Base-by-base conservation (phyloP, 768 basidiomycete species). In the Suillus variegatus region DNA sequence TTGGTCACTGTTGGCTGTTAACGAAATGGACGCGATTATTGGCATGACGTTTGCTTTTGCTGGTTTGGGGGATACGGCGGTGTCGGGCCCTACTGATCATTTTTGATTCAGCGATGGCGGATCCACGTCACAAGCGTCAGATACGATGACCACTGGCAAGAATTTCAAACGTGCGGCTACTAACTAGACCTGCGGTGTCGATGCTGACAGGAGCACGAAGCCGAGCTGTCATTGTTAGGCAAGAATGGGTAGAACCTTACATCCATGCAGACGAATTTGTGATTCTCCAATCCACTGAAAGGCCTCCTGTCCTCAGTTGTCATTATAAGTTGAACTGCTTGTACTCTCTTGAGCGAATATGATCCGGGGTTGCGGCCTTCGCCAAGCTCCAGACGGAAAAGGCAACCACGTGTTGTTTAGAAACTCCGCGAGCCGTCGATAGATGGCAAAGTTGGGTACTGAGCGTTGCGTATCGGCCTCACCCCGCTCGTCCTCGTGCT, bases 51-150 rank as follows among this genome's bases (percentile, higher is more conserved):
- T 55, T 55, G 20, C 54, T 55, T 54, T 55, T 55, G 54, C 32
- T 35, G 54, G 32, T 55, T 55, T 54, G 20, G 10, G 54, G 54
- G 54, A 55, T 55, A 32, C 54, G 54, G 54, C 12, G 32, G 54
- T 35, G 54, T 35, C 28, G 54, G 54, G 54, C 2, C 20, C 54
- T 55, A 4, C 32, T 55, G 20, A 35, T 55, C 18, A 32, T 12
- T 20, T 55, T 18, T 55, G 32, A 55, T 55, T 55, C 32, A 55
- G 54, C 54, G 18, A 55, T 55, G 54, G 54, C 54, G 54, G 32
- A 55, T 55, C 54, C 32, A 35, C 54, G 12, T 55, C 32, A 55
- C 18, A 12, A 20, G 32, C 20, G 10, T 35, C 32, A 54, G 32
- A 54, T 54, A 54, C 32, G 32, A 55, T 35, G 54, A 55, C 20